Conservation (phyloP, 257 asterid species). For the Ehretia macrophylla region DNA sequence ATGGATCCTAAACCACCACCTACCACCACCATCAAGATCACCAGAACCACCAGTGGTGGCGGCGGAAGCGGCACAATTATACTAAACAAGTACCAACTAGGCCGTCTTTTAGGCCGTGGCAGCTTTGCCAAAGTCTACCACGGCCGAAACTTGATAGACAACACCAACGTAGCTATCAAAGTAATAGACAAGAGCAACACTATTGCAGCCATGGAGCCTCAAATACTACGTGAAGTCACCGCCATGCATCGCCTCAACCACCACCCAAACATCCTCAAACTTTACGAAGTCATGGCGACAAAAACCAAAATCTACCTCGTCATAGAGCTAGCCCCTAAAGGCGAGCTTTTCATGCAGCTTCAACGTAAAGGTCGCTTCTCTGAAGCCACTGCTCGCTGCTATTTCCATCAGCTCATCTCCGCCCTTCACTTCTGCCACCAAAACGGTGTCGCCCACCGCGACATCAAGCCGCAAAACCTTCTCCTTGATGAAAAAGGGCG, state of each 20-base stretch:
- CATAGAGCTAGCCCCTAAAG: conserved; percentile 87
- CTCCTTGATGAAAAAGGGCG: conserved; percentile 55
- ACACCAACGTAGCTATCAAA: conserved; percentile 54
- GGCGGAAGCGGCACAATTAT: conserved; percentile 62
- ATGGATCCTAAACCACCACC: conserved; percentile 30
- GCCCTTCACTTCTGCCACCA: conserved; percentile 77
- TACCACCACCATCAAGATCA: conserved; percentile 19
- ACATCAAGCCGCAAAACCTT: conserved; percentile 85
- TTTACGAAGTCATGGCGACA: conserved; percentile 85
- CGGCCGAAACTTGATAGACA: conserved; percentile 32
- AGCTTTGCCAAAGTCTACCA: conserved; percentile 87
- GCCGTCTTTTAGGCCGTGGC: conserved; percentile 84
- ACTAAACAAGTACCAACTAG: conserved; percentile 65
- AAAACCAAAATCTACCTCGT: conserved; percentile 75
- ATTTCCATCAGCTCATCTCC: conserved; percentile 68
- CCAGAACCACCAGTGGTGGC: conserved; percentile 43
- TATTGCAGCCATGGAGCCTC: conserved; percentile 54
- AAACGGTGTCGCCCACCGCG: conserved; percentile 80
- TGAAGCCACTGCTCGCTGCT: conserved; percentile 45
- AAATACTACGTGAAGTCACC: conserved; percentile 68
- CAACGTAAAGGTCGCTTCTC: conserved; percentile 54
- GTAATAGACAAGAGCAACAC: conserved; percentile 57
- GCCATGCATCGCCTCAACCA: conserved; percentile 82
- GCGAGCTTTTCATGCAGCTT: conserved; percentile 68
- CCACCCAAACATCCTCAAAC: conserved; percentile 72